Evolutionary conservation across 2,329 filamentous ascomycete species (phyloP).

Genomic region (Conoideocrella luteorostrata): DNA sequence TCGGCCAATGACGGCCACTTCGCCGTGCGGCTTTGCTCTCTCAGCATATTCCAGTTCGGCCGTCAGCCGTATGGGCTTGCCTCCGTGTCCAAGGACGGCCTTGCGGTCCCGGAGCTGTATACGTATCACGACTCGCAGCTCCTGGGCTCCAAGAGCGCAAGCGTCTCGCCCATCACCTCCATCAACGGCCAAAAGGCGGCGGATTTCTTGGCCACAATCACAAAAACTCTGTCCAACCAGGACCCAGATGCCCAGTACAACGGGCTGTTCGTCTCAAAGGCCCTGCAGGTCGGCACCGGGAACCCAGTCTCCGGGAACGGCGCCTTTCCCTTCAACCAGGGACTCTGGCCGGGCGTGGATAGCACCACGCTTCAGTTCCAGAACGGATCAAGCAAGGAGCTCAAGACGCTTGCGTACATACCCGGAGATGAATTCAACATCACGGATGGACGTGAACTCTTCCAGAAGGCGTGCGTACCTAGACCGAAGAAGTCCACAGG

Average conservation of each 20-base stretch:
- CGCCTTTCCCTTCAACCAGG: background rate
- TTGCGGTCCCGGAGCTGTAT: constrained; percentile 19
- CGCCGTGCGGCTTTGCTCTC: background rate
- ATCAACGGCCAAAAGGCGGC: constrained; percentile 14
- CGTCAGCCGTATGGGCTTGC: background rate
- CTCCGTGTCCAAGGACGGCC: constrained; percentile 20
- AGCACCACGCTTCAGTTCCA: constrained; percentile 1
- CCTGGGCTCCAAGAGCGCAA: background rate
- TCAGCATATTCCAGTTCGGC: background rate
- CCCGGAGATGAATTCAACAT: background rate
- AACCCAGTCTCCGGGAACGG: background rate
- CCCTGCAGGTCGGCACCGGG: too few species aligned
- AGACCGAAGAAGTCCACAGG: background rate
- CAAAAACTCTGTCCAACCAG: constrained; percentile 5
- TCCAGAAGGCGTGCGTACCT: constrained; percentile 1
- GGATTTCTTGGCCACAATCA: constrained; percentile 9
- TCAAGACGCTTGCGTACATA: background rate
- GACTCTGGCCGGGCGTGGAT: background rate
- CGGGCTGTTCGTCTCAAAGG: constrained; percentile 8
- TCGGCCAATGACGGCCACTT: constrained; percentile 11
- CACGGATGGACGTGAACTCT: background rate
- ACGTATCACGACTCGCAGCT: background rate
- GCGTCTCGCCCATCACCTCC: constrained; percentile 9
- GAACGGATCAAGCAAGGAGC: constrained; percentile 1
- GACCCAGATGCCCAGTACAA: constrained; percentile 18